A percentile compares a stretch with the other conserved stretches of the same genome.
Conservation (phyloP, 169 alveolate genomes). For the Plasmodium inui region DNA sequence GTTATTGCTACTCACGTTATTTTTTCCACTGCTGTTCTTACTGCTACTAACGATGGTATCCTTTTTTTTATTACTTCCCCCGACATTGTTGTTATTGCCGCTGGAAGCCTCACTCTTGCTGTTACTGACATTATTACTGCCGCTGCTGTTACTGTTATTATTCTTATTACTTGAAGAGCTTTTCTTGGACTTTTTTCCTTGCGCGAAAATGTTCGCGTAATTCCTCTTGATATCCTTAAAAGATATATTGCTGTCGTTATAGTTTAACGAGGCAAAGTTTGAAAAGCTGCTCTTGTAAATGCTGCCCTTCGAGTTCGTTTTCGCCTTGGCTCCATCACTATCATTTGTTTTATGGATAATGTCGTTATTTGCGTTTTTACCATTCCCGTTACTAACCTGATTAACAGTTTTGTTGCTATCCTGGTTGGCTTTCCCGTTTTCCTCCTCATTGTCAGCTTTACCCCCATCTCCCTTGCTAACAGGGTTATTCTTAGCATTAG, state of each 20-base stretch:
- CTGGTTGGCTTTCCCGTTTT: background rate
- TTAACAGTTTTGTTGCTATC: background rate
- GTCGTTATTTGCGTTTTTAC: background rate
- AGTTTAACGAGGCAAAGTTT: conserved; percentile 47
- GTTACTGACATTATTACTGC: background rate
- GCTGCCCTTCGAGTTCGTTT: conserved; percentile 4
- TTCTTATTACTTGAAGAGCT: conserved; percentile 18
- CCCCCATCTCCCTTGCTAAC: background rate
- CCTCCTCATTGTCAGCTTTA: background rate
- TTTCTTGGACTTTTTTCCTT: conserved; percentile 44
- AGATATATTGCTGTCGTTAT: conserved; percentile 64
- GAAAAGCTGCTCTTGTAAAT: conserved; percentile 53
- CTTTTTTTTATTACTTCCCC: background rate
- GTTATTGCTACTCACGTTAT: background rate
- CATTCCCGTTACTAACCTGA: background rate
- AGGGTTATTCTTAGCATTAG: background rate
- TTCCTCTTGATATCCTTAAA: conserved; percentile 61
- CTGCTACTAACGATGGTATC: background rate
- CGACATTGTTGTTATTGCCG: background rate
- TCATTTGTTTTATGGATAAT: background rate
- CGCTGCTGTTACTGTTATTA: background rate
- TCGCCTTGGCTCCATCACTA: conserved; percentile 5
- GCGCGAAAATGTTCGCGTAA: conserved; percentile 72
- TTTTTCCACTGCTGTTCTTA: background rate
- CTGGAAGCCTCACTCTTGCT: background rate